Base-by-base conservation (phyloP, 306 rosid species). In the Pyrus pyrifolia region DNA sequence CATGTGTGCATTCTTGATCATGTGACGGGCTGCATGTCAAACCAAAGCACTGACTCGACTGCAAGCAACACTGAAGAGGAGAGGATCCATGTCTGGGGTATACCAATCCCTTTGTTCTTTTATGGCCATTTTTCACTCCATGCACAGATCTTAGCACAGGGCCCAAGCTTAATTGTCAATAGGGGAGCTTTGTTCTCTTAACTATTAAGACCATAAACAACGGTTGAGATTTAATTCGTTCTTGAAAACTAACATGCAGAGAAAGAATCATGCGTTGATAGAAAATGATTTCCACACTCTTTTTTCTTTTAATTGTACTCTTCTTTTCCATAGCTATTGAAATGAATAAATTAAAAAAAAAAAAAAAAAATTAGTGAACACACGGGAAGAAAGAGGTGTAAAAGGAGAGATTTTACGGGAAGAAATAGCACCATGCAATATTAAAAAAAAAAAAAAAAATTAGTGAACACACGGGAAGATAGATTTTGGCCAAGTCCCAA, bases 1-100 rank as follows among this genome's bases (percentile, higher is more conserved):
- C n/a, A 71, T 64, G 64, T 68, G 65, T 22, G 31, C 13, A 15
- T 14, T 55, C 55, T 72, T 12, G 12, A 63, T 68, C 81, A 80
- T 63, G 73, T 74, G 81, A 75, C 35, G 70, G 80, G 70, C 73
- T 33, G 23, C 80, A 79, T 73, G 79, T 52, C 62, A 78, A 19
- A 74, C 76, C 73, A 74, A 74, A 61, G 78, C 55, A 44, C 72
- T 12, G 76, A 73, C 75, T 67, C 22, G 10, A 63, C 69, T 49
- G 74, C 53, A 67, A 71, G 57, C 46, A 35, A 62, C 58, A 42
- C 55, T 1, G 18, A 21, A 42, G 62, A 61, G 69, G 62, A 61
- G 69, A 58, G 60, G 68, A 58, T 58, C 30, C 68, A 25, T 63
- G 72, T 76, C 73, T 70, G 30, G 66, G 30, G 38, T 74, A 45